Evolutionary conservation across 768 basidiomycete species (phyloP).

Genomic region (Rhodotorula babjevae): DNA sequence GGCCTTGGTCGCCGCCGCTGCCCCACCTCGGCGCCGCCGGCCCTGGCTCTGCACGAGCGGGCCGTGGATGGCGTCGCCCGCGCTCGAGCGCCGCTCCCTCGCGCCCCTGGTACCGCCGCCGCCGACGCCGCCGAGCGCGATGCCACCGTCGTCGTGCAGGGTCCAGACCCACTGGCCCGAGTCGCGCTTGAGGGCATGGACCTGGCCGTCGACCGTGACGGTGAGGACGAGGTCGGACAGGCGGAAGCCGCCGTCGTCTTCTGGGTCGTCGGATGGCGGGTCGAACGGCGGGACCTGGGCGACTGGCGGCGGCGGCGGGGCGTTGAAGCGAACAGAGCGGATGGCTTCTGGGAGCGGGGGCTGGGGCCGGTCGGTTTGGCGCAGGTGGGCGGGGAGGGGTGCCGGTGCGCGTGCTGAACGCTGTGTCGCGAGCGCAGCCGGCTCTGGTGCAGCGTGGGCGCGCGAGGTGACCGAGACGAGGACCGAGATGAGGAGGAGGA

Average conservation of each 20-base stretch:
- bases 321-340: slow-evolving; percentile 24
- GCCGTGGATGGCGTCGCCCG: slow-evolving; percentile 29
- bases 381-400: slow-evolving; percentile 14
- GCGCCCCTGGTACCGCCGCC: slow-evolving; percentile 24
- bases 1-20: slow-evolving; percentile 42
- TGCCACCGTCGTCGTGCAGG: slow-evolving; percentile 56
- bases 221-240: slow-evolving; percentile 80
- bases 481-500: slow-evolving; percentile 8
- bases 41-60: slow-evolving; percentile 35
- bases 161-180: slow-evolving; percentile 83
- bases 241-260: slow-evolving; percentile 47
- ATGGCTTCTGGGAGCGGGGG: slow-evolving; percentile 15
- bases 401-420: not conserved
- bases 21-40: not conserved
- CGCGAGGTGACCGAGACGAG: not conserved
- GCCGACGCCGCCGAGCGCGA: slow-evolving; percentile 22
- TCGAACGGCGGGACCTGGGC: not conserved
- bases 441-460: not conserved
- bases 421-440: slow-evolving; percentile 7
- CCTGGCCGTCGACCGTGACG: slow-evolving; percentile 87
- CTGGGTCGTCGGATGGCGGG: not conserved
- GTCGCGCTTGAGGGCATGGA: slow-evolving; percentile 86
- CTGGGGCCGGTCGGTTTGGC: not conserved
- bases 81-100: slow-evolving; percentile 37
- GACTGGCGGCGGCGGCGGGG: slow-evolving; percentile 1